Conservation (phyloP, 345 rosid genomes). For the Angophora floribunda region DNA sequence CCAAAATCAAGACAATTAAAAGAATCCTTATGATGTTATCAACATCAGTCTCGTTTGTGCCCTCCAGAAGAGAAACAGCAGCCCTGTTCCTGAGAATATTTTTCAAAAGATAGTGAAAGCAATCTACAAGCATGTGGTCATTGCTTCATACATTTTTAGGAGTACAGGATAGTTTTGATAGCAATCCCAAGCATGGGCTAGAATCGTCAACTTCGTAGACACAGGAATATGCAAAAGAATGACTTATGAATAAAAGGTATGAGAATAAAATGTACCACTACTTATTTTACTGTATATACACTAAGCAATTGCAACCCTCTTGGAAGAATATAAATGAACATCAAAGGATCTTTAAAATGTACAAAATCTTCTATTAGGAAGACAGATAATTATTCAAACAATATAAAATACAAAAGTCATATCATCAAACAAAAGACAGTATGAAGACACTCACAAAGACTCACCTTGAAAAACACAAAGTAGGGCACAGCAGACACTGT, state of each 20-base stretch:
- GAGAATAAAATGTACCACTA: neutral
- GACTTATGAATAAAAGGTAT: neutral
- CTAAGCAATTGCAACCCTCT: neutral
- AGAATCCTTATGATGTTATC: neutral
- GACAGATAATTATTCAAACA: neutral
- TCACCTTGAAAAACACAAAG: conserved; percentile 84
- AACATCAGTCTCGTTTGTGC: neutral
- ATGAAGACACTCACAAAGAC: neutral
- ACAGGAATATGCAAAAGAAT: neutral
- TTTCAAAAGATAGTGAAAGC: neutral
- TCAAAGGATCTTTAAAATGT: neutral
- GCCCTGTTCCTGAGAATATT: neutral
- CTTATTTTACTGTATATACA: neutral
- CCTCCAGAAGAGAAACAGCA: neutral
- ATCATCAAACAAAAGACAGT: neutral
- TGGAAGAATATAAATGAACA: neutral
- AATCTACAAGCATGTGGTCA: neutral
- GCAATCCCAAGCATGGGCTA: neutral
- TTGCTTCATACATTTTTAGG: neutral
- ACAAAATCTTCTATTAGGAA: neutral
- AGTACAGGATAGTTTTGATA: neutral
- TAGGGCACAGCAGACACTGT: conserved; percentile 87
- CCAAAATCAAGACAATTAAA: neutral
- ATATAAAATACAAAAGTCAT: neutral
- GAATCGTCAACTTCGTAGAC: neutral